These are phyloP conservation scores for Colletotrichum agaves DNA, from an alignment of 2,329 filamentous ascomycete genomes.

Conservation along the genomic window DNA sequence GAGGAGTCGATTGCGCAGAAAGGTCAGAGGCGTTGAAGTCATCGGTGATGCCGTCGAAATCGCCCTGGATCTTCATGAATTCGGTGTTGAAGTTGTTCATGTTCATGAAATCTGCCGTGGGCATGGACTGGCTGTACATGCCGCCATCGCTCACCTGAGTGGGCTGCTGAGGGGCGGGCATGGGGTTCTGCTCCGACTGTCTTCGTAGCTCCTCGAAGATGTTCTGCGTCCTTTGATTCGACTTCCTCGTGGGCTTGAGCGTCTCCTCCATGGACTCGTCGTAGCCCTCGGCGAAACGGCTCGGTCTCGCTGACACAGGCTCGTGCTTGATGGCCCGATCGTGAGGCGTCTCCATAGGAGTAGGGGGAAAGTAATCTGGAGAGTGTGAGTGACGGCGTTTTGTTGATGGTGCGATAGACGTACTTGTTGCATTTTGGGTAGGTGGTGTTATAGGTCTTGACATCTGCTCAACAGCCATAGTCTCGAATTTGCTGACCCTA, in stretches of 20 bases:
- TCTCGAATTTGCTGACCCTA: slow-evolving; percentile 69
- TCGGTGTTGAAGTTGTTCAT: slow-evolving; percentile 60
- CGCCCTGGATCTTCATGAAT: slow-evolving; percentile 52
- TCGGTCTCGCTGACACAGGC: slow-evolving; percentile 46
- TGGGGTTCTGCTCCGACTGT: slow-evolving; percentile 61
- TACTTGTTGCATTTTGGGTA: slow-evolving; percentile 69
- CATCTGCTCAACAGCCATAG: slow-evolving; percentile 55
- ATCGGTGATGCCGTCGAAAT: slow-evolving; percentile 47
- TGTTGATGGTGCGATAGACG: slow-evolving; percentile 43
- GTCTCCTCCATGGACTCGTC: slow-evolving; percentile 76
- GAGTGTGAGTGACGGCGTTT: slow-evolving; percentile 38
- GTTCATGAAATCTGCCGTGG: slow-evolving; percentile 67
- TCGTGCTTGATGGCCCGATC: slow-evolving; percentile 56
- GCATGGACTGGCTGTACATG: slow-evolving; percentile 63
- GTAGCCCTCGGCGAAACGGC: slow-evolving; percentile 68
- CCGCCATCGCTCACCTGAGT: slow-evolving; percentile 42
- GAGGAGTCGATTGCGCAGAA: slow-evolving; percentile 64
- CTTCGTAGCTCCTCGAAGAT: slow-evolving; percentile 70
- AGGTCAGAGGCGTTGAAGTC: slow-evolving; percentile 56
- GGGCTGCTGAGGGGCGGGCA: slow-evolving; percentile 43
- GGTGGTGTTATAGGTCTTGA: slow-evolving; percentile 71
- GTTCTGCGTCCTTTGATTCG: slow-evolving; percentile 57
- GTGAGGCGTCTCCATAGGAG: slow-evolving; percentile 73
- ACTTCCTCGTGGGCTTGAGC: slow-evolving; percentile 64
- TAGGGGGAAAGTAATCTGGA: slow-evolving; percentile 72